Base-by-base conservation (phyloP, 1,139 yeast species). In the Candida sojae region DNA sequence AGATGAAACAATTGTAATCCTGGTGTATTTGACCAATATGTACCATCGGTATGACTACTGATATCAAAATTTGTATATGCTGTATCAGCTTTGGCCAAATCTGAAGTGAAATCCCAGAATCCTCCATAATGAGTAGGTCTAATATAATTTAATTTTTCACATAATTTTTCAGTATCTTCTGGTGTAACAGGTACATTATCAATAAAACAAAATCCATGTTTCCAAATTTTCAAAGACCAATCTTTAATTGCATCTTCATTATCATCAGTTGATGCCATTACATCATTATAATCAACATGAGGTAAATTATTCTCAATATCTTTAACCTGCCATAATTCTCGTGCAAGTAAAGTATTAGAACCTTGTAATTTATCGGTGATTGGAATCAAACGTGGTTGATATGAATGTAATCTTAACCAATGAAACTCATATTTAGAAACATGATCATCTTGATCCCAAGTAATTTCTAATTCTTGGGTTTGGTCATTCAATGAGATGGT, bases 41-140 rank as follows among this genome's bases (percentile, higher is more conserved):
- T 86, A 1, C 92, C 92, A 61, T 86, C 92, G 3, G 91, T 85
- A 59, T 86, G 93, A 21, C 82, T 70, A 13, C 82, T 81, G 50
- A 86, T 80, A 54, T 83, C 87, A 51, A 85, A 71, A 59, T 84
- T 83, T 25, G 91, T 85, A 61, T 86, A 86, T 2, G 92, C 93
- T 3, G 90, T 84, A 61, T 86, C 93, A 48, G 82, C 81, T 67
- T 82, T 84, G 41, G 85, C 76, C 58, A 86, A 69, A 60, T 86
- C 89, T 11, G 89, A 79, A 23, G 92, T 86, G 62, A 86, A 86
- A 58, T 85, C 91, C 91, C 92, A 86, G 64, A 86, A 86, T 4
- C 89, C 91, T 12, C 91, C 92, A 54, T 86, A 86, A 63, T 86
- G 92, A 2, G 93, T 86, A 23, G 85, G 86, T 37, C 88, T 71